Base-by-base conservation (phyloP, 495 filamentous ascomycete species). In the Aspergillus sparsus region DNA sequence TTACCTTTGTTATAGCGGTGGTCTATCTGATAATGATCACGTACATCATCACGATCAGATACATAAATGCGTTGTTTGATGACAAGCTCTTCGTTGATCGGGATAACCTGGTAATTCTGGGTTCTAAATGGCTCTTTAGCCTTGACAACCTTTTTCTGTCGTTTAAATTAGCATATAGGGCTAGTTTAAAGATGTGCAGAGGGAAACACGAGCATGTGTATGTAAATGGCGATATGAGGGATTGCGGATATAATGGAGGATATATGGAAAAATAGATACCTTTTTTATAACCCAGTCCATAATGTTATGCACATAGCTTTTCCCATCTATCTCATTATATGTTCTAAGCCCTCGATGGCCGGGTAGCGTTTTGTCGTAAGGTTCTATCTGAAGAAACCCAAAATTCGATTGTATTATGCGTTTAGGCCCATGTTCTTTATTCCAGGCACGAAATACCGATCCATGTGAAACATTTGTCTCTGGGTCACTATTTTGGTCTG, bases 251-350 rank as follows among this genome's bases (percentile, higher is more conserved):
- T 41, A 41, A 41, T 13, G 9, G 8, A 41, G 37, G 1, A 13
- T 2, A 13, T 1, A 41, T 10, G 8, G 42, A 12, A n/a, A 46
- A 46, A 12, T 16, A 46, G 7, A 46, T 46, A 46, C 42, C 5
- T 15, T 45, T 45, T 45, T 45, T 7, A 45, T 45, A 45, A 45
- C 42, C 42, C 42, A 45, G 42, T 45, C 42, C 10, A 45, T 7
- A 15, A 6, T 15, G 18, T 45, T 6, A 11, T 12, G 7, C 12
- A 45, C n/a, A 15, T 45, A 45, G 13, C 8, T 15, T 15, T 15
- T 11, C n/a, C 42, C 42, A 15, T 45, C 18, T 11, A 12, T 45
- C 7, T 45, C 9, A 12, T 7, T 15, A 6, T 11, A 15, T 12
- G 10, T 6, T n/a, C 10, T 15, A n/a, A n/a, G n/a, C 7, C 12